These are phyloP conservation scores for Penicillium psychrosexuale DNA, from an alignment of 2,329 filamentous ascomycete genomes.

Conservation along the genomic window DNA sequence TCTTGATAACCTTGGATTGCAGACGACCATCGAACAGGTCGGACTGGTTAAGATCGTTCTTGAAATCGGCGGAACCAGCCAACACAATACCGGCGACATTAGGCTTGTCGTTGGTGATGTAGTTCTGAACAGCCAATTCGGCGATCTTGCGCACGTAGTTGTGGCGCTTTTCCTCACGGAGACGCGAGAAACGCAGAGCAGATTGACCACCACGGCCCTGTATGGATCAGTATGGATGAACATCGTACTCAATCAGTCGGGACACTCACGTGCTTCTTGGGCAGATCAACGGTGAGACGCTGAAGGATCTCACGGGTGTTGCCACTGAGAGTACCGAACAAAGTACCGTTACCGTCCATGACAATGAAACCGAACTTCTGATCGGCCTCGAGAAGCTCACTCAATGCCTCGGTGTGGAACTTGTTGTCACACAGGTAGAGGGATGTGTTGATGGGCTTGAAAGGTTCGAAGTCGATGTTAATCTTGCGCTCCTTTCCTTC, in stretches of 20 bases:
- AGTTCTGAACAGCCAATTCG: constrained; percentile 96
- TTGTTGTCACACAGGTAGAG: constrained; percentile 99
- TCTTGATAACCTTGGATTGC: constrained; percentile 94
- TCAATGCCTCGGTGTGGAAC: constrained; percentile 96
- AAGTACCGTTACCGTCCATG: constrained; percentile 98
- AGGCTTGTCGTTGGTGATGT: constrained; percentile 97
- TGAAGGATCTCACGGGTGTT: constrained; percentile 96
- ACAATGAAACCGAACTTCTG: constrained; percentile 99
- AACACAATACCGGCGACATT: constrained; percentile 95
- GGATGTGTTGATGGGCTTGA: constrained; percentile 99
- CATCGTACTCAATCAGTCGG: neutral
- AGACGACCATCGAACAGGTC: constrained; percentile 95
- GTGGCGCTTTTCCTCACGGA: constrained; percentile 98
- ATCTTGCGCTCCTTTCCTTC: constrained; percentile 99
- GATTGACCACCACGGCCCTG: constrained; percentile 97
- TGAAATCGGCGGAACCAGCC: constrained; percentile 97
- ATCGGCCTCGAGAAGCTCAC: constrained; percentile 95
- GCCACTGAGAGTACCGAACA: constrained; percentile 94
- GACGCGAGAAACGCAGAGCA: constrained; percentile 97
- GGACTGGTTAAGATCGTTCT: constrained; percentile 96
- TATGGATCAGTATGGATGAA: neutral
- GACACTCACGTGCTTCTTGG: constrained; percentile 78
- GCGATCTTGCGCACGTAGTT: constrained; percentile 99
- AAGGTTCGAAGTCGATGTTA: constrained; percentile 99
- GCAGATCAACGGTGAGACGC: constrained; percentile 97